Evolutionary conservation across 2,329 filamentous ascomycete genomes (phyloP), one percentile per base, ranked within the genome.

Genomic region (Davidsoniella australis): DNA sequence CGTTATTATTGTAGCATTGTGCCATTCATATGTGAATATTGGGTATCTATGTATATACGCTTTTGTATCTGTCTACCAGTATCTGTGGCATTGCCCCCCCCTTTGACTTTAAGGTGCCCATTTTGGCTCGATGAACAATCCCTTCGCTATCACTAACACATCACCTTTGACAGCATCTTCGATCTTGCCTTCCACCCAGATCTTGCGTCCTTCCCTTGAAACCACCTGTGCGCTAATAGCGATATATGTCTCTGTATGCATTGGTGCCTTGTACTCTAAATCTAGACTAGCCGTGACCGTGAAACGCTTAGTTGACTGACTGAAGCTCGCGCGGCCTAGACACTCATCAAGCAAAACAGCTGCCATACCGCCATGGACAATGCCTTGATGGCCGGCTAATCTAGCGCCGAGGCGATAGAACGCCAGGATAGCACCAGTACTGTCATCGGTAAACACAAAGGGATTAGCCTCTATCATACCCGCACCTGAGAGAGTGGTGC

Each of bases 321-420:
- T 45, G 14, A 56, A 52, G 17, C 44, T 44, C 26, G 52, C 54
- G 16, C 51, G 26, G 5, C 55, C 57, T 48, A 55, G 54, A 20
- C 52, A 52, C 16, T 56, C 56, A 42, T 58, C 57, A 6, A 57
- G 48, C n/a, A 58, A 40, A 16, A 51, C 44, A 1, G 56, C 53
- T 12, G 53, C 37, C 33, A 58, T 41, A 8, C 57, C 57, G 7
- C 57, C 57, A 33, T 58, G 56, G 3, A 57, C 51, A 9, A 57
- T 51, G 1, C 54, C 54, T 4, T 33, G 14, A 29, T 58, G 57
- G 14, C 56, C 56, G 1, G 55, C 49, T 12, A 58, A 51, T 4
- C 50, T 45, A 43, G 33, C 41, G 26, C 56, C 56, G 10, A 57
- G 17, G 61, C 48, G 41, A 23, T 50, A 50, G 20, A 33, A 50